These are phyloP conservation scores for Tanacetum coccineum DNA, from an alignment of 129 eudicot genomes.

Conservation along the genomic window DNA sequence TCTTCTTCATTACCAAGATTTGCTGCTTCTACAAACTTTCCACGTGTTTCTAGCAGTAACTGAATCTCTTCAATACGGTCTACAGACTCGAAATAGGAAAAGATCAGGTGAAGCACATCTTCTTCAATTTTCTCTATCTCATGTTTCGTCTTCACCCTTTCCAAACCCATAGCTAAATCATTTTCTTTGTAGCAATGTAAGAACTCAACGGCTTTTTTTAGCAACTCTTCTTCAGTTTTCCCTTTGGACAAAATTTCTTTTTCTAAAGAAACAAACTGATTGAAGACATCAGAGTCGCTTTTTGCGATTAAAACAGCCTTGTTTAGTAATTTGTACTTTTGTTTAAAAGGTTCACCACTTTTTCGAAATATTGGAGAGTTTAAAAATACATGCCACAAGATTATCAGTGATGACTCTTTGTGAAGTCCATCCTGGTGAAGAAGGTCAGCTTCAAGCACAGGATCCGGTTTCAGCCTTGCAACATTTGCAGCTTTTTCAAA, in stretches of 20 bases:
- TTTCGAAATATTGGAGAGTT: conserved; percentile 1
- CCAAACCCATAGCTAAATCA: conserved; percentile 11
- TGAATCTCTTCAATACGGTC: conserved; percentile 47
- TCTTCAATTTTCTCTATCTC: conserved; percentile 39
- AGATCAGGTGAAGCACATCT: conserved; percentile 31
- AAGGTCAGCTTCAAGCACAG: conserved; percentile 50
- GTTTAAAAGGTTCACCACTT: conserved; percentile 28
- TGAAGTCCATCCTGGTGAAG: conserved; percentile 36
- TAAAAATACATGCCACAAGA: conserved; percentile 43
- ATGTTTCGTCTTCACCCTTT: conserved; percentile 16
- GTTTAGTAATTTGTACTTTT: conserved; percentile 39
- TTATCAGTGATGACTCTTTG: conserved; percentile 36
- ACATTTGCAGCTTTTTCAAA: conserved; percentile 49
- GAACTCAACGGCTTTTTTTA: conserved; percentile 22
- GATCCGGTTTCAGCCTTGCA: conserved; percentile 43
- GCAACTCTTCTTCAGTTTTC: conserved; percentile 15
- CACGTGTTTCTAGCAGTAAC: conserved; percentile 39
- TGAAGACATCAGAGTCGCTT: conserved; percentile 23
- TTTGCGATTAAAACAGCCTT: conserved; percentile 38
- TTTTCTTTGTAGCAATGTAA: conserved; percentile 27
- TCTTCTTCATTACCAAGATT: conserved; percentile 26
- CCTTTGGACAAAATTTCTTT: conserved; percentile 28
- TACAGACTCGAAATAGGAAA: conserved; percentile 31
- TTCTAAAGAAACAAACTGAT: conserved; percentile 33
- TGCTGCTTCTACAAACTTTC: conserved; percentile 49